phyloP scores from a whole-genome alignment of 2,329 filamentous ascomycete genomes.

The Ustilaginoidea virens region DNA sequence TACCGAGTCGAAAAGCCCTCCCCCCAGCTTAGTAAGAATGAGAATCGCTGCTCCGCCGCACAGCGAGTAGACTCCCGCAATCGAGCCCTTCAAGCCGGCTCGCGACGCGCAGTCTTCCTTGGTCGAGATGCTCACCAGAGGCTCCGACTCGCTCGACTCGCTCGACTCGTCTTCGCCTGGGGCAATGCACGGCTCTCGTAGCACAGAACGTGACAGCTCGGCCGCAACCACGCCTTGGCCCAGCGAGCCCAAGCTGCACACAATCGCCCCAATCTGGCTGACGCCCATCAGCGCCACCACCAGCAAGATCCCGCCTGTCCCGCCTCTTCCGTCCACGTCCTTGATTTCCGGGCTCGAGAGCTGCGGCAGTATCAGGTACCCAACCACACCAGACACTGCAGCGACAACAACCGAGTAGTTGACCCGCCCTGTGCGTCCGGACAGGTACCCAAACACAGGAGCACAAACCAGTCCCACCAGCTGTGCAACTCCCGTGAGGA shows the following conservation, averaged over 20 bases:
- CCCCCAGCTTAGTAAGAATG: constrained; percentile 80
- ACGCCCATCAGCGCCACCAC: constrained; percentile 71
- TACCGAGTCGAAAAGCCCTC: constrained; percentile 64
- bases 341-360: constrained; percentile 62
- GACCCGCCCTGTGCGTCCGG: constrained; percentile 48
- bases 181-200: constrained; percentile 13
- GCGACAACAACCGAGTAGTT: constrained; percentile 63
- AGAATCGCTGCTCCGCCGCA: constrained; percentile 83
- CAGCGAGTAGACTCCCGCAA: constrained; percentile 87
- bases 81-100: constrained; percentile 69
- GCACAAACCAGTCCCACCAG: constrained; percentile 72
- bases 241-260: constrained; percentile 82
- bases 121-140: constrained; percentile 19
- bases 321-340: constrained; percentile 47
- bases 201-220: constrained; percentile 19
- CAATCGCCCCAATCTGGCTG: constrained; percentile 91
- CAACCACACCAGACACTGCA: constrained; percentile 57
- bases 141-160: constrained; percentile 25
- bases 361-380: constrained; percentile 64
- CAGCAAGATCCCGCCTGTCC: constrained; percentile 53
- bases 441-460: constrained; percentile 73
- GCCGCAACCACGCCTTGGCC: constrained; percentile 59
- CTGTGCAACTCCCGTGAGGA: constrained; percentile 80
- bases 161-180: constrained; percentile 23
- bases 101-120: constrained; percentile 25